Base-by-base conservation (phyloP, 192 early-diverging fungal genomes). In the Thoreauomyces humboldtii region DNA sequence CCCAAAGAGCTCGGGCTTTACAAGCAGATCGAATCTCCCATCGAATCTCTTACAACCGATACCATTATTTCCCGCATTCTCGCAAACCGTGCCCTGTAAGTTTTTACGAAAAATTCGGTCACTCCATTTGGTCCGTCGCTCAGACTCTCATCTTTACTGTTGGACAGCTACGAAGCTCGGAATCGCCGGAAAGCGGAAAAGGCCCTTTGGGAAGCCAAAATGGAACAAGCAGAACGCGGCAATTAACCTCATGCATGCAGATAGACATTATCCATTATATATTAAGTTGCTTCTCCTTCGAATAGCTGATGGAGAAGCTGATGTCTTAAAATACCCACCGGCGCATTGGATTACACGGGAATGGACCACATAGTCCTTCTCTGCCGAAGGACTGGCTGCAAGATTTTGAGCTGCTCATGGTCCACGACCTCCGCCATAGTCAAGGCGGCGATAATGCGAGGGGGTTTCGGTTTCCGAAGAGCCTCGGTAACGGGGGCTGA, bases 31-130 rank as follows among this genome's bases (percentile, higher is more conserved):
- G 86, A 89, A 32, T 88, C 91, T 50, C 88, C 90, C 29, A 77
- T 80, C 25, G 83, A 83, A 43, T 81, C 84, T 62, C 77, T 95
- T 53, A 93, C 92, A 17, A 95, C 93, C 17, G 83, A 90, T 42
- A 77, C 83, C 6, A 95, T 98, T 54, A 92, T 98, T 61, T 77
- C 87, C 57, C 85, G 95, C 34, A 95, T 98, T 68, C 88, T 98
- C 54, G 88, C 82, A 27, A 88, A 93, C 74, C 82, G 91, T 44
- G 84, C 88, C 70, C 64, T 88, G 80, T 95, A 83, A 74, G 86
- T 69, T 0, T 65, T 12, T 43, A n/a, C n/a, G n/a, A n/a, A n/a
- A n/a, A n/a, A n/a, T n/a, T n/a, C n/a, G n/a, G 1, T 56, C 34
- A 35, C 17, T 36, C 5, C 1, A 25, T 48, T 27, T 0, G 11